Base-by-base conservation (phyloP, 306 rosid species). In the Medicago truncatula region DNA sequence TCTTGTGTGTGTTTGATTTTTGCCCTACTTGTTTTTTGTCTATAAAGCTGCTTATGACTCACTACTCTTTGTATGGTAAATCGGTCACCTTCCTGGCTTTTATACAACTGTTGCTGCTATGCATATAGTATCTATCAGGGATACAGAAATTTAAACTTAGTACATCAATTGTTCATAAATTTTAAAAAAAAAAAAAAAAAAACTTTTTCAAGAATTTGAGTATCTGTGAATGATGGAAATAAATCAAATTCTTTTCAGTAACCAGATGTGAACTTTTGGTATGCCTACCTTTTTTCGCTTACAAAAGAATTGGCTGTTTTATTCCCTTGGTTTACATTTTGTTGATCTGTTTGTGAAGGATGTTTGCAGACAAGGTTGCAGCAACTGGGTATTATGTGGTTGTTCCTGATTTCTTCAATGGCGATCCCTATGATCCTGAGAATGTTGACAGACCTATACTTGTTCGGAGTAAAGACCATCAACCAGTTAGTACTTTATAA, bases 331-430 rank as follows among this genome's bases (percentile, higher is more conserved):
- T 28, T 76, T 59, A 40, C 56, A 21, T 8, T 12, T 17, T 60
- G 63, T 75, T 70, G 47, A n/a, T 50, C 21, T 74, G 14, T 44
- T 44, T 76, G 21, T 80, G 60, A 78, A 93, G 98, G 89, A 77
- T 85, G 77, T 67, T 93, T 8, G 98, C 93, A 3, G 93, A 90
- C 84, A 89, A 86, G 81, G 70, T 85, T 81, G 91, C 90, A 75
- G 83, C 84, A 47, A 79, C 87, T 25, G 90, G 95, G 23, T 93
- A 82, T 83, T 79, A 67, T 74, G 91, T 83, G 20, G 89, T 71
- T 50, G 89, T 78, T 73, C 90, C 98, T 23, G 94, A 92, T 63
- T 86, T 88, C 78, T 77, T 89, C 0, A 39, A 87, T 40, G 90
- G 88, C 5, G 93, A 90, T 16, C 93, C 95, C 62, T 89, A 2